Base-by-base conservation (phyloP, 495 filamentous ascomycete genomes). In the Talaromyces liani region DNA sequence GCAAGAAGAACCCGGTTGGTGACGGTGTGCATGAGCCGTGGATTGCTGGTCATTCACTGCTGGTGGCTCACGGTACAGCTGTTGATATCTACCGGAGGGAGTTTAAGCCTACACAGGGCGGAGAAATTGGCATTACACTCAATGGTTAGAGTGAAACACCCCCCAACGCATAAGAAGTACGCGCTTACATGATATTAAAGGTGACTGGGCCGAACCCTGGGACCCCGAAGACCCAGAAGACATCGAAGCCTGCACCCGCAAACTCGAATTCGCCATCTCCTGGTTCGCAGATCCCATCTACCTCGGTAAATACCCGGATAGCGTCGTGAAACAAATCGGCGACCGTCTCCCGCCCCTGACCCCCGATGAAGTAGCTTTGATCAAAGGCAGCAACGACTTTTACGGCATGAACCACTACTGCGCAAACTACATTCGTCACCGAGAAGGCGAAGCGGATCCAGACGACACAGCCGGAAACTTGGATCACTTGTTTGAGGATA, bases 381-480 rank as follows among this genome's bases (percentile, higher is more conserved):
- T 91, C 51, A 80, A 88, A 59, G 88, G 88, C 47, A 89, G 85
- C 71, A 91, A 91, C 70, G 88, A 91, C 75, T 91, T 91, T 72
- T 91, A 91, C 74, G 88, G 89, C 65, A 90, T 91, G 88, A 91
- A 91, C 79, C 88, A 91, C 78, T 91, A 92, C 80, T 91, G 88
- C 61, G 86, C 88, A 68, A 88, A 91, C 81, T 92, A 88, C 77
- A 87, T 92, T 77, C 86, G 85, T 71, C 87, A 90, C 75, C 85
- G 86, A 72, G 80, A 79, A 4, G 77, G 77, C 10, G 75, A 79
- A 45, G 72, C 88, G 3, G 81, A 85, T 0, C 70, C 72, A 27
- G 80, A 88, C 57, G 89, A 92, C 73, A 85, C 86, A 75, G 78
- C 83, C 3, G 89, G 89, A 53, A 87, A 91, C 73, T 76, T 92